Evolutionary conservation across 768 basidiomycete species (phyloP).

Genomic region (Cubamyces lactineus): DNA sequence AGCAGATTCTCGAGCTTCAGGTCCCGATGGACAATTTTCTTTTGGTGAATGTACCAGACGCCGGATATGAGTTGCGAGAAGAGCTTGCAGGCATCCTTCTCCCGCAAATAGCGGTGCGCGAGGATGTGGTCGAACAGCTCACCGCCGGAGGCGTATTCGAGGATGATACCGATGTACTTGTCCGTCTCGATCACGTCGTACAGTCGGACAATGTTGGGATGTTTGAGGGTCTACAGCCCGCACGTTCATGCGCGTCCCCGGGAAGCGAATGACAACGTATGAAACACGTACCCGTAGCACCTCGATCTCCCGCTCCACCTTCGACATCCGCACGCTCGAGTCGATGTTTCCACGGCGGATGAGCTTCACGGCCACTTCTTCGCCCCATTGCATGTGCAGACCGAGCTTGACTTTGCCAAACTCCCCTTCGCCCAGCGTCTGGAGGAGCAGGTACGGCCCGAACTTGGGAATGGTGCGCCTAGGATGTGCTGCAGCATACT

Average conservation of each 20-base stretch:
- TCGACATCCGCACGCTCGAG: slow-evolving; percentile 81
- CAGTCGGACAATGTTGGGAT: slow-evolving; percentile 96
- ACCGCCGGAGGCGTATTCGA: slow-evolving; percentile 97
- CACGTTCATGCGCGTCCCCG: slow-evolving; percentile 24
- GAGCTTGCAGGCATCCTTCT: slow-evolving; percentile 91
- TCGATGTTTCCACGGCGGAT: slow-evolving; percentile 94
- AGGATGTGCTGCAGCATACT: slow-evolving; percentile 83
- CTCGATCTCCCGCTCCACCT: slow-evolving; percentile 97
- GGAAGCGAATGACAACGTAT: slow-evolving; percentile 14
- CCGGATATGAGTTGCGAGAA: slow-evolving; percentile 98
- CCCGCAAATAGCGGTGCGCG: slow-evolving; percentile 94
- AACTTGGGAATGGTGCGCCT: slow-evolving; percentile 90
- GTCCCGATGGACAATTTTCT: slow-evolving; percentile 99
- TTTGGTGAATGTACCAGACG: slow-evolving; percentile 98
- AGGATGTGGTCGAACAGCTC: slow-evolving; percentile 99
- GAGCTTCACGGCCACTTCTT: slow-evolving; percentile 98
- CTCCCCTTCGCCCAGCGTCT: slow-evolving; percentile 97
- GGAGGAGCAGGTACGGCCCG: slow-evolving; percentile 92
- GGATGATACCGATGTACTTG: slow-evolving; percentile 99
- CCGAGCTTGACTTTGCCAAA: slow-evolving; percentile 99
- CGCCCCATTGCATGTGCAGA: slow-evolving; percentile 89
- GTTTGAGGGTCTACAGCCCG: slow-evolving; percentile 75
- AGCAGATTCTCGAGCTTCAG: slow-evolving; percentile 98
- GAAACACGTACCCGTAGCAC: slow-evolving; percentile 78
- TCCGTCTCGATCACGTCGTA: slow-evolving; percentile 99